Evolutionary conservation across 495 filamentous ascomycete species (phyloP), one percentile per base, ranked within the genome.

Genomic region (Schizothecium vesticola): DNA sequence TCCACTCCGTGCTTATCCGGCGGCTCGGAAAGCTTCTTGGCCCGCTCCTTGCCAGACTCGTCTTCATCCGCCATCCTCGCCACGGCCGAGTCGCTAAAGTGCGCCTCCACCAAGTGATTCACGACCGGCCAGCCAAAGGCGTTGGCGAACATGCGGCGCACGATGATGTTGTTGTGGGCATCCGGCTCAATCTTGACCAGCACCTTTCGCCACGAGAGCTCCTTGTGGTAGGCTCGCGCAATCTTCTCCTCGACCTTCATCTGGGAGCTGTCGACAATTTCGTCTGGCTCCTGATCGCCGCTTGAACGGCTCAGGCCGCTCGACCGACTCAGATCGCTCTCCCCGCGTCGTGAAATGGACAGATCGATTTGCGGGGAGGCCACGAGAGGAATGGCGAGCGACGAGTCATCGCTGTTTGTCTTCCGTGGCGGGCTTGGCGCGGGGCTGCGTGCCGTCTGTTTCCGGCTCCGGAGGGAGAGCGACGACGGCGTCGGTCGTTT

Each of bases 231-330:
- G 56, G 93, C 95, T 59, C 95, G 86, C 1, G 95, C 94, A 65
- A 99, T 99, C 76, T 97, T 98, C 75, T 99, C 95, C 76, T 99
- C 95, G 8, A 97, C 91, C 70, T 89, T 91, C 85, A 99, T 92
- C 57, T 86, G 82, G 3, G 83, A 84, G 56, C 75, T 81, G 72
- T 87, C 85, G 25, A 86, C 73, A 8, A 85, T 71, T 8, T 85
- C 82, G n/a, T 72, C 70, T n/a, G 74, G 72, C 28, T 81, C 76
- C 64, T 75, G 76, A 16, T 76, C 71, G 1, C 77, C 76, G 63
- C 77, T 75, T n/a, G 79, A 76, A 65, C 78, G 70, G 24, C 33
- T 25, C 59, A 68, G 71, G 58, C 80, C 78, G 65, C 79, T 78
- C 43, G n/a, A 9, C 0, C 63, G 72, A 16, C 55, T 25, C 58